A percentile compares a stretch with the other conserved stretches of the same genome.
Conservation (phyloP, 2,329 filamentous ascomycete genomes). For the Lachnellula occidentalis region DNA sequence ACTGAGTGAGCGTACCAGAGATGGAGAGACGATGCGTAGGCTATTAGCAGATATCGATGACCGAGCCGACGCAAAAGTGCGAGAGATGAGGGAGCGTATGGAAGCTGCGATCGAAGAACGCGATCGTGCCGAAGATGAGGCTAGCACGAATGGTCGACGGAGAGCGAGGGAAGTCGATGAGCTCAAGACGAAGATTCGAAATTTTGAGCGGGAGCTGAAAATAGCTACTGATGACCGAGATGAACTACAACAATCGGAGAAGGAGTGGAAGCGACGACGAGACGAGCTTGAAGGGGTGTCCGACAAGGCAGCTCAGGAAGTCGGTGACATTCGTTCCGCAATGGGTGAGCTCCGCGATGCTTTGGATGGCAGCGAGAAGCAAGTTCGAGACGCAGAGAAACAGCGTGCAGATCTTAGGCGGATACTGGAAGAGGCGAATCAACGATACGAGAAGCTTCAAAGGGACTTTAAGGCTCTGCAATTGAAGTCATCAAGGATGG, state of each 20-base stretch:
- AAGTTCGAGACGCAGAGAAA: conserved; percentile 76
- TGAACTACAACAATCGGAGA: conserved; percentile 67
- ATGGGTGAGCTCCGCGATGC: conserved; percentile 74
- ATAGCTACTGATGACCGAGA: conserved; percentile 69
- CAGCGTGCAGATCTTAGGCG: conserved; percentile 71
- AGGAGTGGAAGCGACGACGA: conserved; percentile 66
- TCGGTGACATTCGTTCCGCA: conserved; percentile 67
- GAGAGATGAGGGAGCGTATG: conserved; percentile 84
- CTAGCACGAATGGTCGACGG: conserved; percentile 68
- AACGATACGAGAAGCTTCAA: conserved; percentile 72
- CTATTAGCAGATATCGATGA: conserved; percentile 82
- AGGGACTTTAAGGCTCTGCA: conserved; percentile 56
- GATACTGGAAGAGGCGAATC: conserved; percentile 71
- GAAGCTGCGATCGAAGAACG: conserved; percentile 90
- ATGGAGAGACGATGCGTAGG: conserved; percentile 90
- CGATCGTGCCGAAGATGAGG: conserved; percentile 87
- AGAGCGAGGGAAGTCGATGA: conserved; percentile 83
- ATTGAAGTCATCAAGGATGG: conserved; percentile 33
- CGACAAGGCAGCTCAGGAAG: conserved; percentile 65
- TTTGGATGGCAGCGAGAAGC: conserved; percentile 81
- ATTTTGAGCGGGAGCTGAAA: conserved; percentile 73
- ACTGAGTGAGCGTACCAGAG: conserved; percentile 79
- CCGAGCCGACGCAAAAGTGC: conserved; percentile 71
- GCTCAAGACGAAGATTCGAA: conserved; percentile 69
- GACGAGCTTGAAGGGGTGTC: conserved; percentile 71